phyloP scores from a whole-genome alignment of 805 yeast genomes.

The Diddensiella santjacobensis region DNA sequence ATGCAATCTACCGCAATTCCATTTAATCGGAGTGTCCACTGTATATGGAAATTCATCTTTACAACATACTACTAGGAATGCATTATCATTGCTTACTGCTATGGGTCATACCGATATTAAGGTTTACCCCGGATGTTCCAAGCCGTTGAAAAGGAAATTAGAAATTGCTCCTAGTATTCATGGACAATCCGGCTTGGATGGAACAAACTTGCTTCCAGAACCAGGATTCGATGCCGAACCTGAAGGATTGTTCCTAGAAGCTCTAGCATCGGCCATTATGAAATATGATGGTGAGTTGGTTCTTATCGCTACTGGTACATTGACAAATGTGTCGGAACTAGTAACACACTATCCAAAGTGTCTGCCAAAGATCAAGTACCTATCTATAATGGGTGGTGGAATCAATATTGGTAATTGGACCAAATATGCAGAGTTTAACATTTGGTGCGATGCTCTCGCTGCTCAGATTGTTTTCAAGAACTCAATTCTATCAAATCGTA shows the following conservation, averaged over 20 bases:
- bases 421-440: conserved; percentile 67
- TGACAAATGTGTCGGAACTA: conserved; percentile 66
- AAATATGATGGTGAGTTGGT: conserved; percentile 47
- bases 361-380: conserved; percentile 43
- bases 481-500: conserved; percentile 43
- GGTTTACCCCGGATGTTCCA: conserved; percentile 62
- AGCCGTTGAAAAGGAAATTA: conserved; percentile 52
- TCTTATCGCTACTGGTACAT: conserved; percentile 70
- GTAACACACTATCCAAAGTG: conserved; percentile 53
- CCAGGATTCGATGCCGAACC: conserved; percentile 38
- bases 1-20: conserved; percentile 53
- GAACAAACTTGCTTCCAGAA: conserved; percentile 56
- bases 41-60: conserved; percentile 70
- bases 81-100: conserved; percentile 63
- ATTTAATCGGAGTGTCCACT: conserved; percentile 66
- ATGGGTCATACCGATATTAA: conserved; percentile 47
- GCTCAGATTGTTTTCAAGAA: conserved; percentile 55
- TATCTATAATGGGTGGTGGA: conserved; percentile 79
- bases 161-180: conserved; percentile 61
- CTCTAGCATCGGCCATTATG: conserved; percentile 43
- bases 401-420: conserved; percentile 46
- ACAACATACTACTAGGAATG: conserved; percentile 62
- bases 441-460: conserved; percentile 72
- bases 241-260: conserved; percentile 38
- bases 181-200: conserved; percentile 75